These are phyloP conservation scores for Stagonosporopsis rhizophila DNA, from an alignment of 2,329 filamentous ascomycete genomes.

Conservation along the genomic window DNA sequence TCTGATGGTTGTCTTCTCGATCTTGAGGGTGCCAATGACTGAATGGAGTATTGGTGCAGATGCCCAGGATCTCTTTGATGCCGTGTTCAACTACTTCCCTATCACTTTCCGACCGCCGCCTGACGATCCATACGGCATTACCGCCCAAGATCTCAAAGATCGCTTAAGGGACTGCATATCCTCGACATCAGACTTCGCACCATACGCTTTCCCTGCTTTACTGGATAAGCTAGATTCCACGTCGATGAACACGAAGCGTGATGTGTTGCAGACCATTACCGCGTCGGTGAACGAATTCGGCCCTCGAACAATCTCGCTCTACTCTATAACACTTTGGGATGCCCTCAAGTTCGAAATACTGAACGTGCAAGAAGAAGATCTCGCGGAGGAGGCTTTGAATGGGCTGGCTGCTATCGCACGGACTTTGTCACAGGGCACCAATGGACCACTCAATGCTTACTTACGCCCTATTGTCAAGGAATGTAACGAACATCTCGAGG, in stretches of 20 bases:
- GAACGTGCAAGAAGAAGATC: constrained; percentile 70
- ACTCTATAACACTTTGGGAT: constrained; percentile 72
- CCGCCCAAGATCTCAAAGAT: constrained; percentile 71
- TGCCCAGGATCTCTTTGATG: constrained; percentile 67
- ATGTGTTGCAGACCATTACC: constrained; percentile 68
- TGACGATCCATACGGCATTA: constrained; percentile 73
- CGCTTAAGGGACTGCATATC: constrained; percentile 69
- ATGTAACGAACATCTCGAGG: constrained; percentile 71
- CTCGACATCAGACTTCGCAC: constrained; percentile 68
- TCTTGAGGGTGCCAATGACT: constrained; percentile 70
- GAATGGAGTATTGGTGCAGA: constrained; percentile 70
- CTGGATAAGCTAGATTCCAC: constrained; percentile 74
- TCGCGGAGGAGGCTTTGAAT: constrained; percentile 65
- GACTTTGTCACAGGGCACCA: constrained; percentile 59
- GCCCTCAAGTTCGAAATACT: constrained; percentile 73
- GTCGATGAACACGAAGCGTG: constrained; percentile 72
- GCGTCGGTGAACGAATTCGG: constrained; percentile 68
- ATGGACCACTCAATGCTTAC: constrained; percentile 60
- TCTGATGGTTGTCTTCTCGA: constrained; percentile 73
- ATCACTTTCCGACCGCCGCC: constrained; percentile 74
- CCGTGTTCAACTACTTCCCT: constrained; percentile 75
- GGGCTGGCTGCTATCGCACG: constrained; percentile 63
- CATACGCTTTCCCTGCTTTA: constrained; percentile 70
- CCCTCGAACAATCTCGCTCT: constrained; percentile 64
- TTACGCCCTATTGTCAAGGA: constrained; percentile 69